A percentile compares a stretch with the other conserved stretches of the same genome.
Evolutionary conservation across 257 asterid species (phyloP).

Genomic region (Forsythia viridissima): DNA sequence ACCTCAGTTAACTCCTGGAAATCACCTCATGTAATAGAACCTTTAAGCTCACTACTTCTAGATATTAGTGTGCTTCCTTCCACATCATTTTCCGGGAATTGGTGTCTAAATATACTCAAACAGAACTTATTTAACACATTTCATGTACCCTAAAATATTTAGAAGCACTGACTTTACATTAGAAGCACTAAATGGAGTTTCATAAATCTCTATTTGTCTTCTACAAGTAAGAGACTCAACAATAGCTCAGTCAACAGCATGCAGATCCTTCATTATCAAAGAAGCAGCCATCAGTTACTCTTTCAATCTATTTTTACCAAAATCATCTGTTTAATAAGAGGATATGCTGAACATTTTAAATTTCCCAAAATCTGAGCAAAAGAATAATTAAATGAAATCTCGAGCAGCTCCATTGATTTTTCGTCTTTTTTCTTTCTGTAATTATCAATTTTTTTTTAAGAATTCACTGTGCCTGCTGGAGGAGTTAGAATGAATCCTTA

Average conservation of each 20-base stretch:
- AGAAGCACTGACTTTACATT: neutral
- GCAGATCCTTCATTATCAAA: neutral
- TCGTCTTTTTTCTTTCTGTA: neutral
- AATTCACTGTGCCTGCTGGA: neutral
- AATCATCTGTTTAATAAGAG: neutral
- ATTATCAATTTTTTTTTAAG: neutral
- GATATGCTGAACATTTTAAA: neutral
- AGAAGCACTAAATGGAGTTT: neutral
- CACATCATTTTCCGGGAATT: neutral
- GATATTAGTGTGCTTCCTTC: neutral
- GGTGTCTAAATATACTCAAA: neutral
- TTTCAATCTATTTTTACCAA: neutral
- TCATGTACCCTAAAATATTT: neutral
- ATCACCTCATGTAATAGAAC: neutral
- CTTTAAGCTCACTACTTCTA: neutral
- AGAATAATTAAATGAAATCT: neutral
- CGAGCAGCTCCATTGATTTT: neutral
- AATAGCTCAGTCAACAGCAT: neutral
- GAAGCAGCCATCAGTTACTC: neutral
- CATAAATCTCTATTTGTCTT: neutral
- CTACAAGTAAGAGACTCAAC: neutral
- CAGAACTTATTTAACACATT: neutral
- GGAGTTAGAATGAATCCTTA: neutral
- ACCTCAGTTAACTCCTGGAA: neutral
- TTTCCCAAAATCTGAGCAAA: neutral